Evolutionary conservation across 495 filamentous ascomycete species (phyloP).

Genomic region (Articulospora tetracladia): DNA sequence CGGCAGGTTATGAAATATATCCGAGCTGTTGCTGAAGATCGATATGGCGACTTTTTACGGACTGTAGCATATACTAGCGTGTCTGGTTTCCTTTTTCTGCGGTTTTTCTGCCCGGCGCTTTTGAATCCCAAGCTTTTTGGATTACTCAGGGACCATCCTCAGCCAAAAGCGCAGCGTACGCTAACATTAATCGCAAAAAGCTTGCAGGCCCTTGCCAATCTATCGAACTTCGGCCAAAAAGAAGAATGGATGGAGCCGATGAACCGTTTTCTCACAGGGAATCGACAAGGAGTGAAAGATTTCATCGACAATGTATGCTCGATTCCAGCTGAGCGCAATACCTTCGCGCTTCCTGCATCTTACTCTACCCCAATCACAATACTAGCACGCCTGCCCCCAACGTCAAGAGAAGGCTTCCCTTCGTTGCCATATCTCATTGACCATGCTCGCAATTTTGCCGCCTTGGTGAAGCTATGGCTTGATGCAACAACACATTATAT

Average conservation of each 20-base stretch:
- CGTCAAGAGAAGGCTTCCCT: constrained; percentile 89
- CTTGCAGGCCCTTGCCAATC: constrained; percentile 91
- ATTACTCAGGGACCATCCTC: constrained; percentile 80
- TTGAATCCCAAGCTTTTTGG: constrained; percentile 96
- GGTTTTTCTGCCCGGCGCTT: constrained; percentile 95
- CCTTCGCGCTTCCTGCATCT: constrained; percentile 68
- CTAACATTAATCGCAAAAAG: constrained; percentile 93
- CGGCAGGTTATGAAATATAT: constrained; percentile 89
- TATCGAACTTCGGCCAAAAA: constrained; percentile 90
- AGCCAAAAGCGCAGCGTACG: constrained; percentile 81
- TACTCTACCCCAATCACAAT: constrained; percentile 95
- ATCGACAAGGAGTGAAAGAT: constrained; percentile 72
- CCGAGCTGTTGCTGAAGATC: constrained; percentile 88
- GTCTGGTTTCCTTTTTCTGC: constrained; percentile 91
- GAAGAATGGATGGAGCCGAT: constrained; percentile 99
- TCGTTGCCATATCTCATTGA: constrained; percentile 94
- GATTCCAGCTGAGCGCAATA: constrained; percentile 66
- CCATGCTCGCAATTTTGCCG: constrained; percentile 80
- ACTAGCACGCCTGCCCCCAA: constrained; percentile 72
- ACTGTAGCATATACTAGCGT: constrained; percentile 96
- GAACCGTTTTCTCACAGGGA: constrained; percentile 70
- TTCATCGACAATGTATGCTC: constrained; percentile 85
- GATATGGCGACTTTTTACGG: constrained; percentile 91
- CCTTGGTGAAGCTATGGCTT: constrained; percentile 86
- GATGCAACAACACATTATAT: constrained; percentile 44